Percentiles rank a stretch among this genome's conserved stretches.
These are phyloP conservation scores for Inga leiocalycina DNA, from an alignment of 306 rosid genomes.

Conservation along the genomic window DNA sequence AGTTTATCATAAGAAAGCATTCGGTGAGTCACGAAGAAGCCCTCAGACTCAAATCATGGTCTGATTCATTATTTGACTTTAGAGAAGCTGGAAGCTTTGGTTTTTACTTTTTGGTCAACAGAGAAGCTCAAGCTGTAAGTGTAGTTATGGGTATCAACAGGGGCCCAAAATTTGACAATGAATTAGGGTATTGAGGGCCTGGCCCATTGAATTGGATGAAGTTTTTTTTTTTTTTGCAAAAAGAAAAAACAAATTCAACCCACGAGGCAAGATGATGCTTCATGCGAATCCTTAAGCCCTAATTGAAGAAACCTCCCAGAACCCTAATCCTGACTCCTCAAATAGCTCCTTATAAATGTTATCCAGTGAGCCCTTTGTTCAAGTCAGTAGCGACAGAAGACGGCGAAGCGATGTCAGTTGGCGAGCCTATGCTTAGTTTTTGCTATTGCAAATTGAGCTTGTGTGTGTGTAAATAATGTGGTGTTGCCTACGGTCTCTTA, in stretches of 20 bases:
- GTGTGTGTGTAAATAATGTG: background rate
- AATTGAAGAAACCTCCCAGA: background rate
- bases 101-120: background rate
- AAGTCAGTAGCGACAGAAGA: conserved; percentile 33
- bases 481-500: background rate
- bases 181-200: background rate
- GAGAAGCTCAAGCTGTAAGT: background rate
- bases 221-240: no score
- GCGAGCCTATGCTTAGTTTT: background rate
- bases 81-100: no score
- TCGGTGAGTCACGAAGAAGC: no score
- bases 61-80: no score
- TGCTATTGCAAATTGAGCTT: background rate
- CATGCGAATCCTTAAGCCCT: background rate
- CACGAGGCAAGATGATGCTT: background rate
- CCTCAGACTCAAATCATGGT: no score
- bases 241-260: background rate
- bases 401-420: conserved; percentile 69
- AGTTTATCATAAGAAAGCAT: no score
- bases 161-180: background rate
- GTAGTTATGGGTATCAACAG: background rate
- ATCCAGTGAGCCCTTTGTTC: conserved; percentile 33
- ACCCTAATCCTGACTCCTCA: background rate
- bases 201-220: background rate
- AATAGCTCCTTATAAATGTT: conserved; percentile 3